phyloP scores from a whole-genome alignment of 1,139 yeast species.

The Sugiyamaella japonica region DNA sequence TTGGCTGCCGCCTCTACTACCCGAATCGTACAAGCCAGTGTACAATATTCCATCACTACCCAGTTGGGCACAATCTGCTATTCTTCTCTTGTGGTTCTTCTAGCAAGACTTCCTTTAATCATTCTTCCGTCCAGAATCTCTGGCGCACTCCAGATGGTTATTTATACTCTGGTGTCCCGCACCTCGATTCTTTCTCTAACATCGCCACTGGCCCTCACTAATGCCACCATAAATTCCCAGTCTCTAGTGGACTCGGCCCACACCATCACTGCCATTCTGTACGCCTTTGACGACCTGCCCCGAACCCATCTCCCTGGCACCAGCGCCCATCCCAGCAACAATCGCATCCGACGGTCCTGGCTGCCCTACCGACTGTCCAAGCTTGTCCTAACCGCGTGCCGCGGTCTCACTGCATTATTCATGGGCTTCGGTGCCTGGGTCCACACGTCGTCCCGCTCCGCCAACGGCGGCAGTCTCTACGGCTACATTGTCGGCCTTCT shows the following conservation, averaged over 20 bases:
- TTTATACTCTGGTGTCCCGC: conserved; percentile 35
- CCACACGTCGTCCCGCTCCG: conserved; percentile 39
- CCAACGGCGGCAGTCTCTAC: conserved; percentile 41
- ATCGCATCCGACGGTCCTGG: conserved; percentile 26
- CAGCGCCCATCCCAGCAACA: not conserved
- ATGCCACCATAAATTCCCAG: conserved; percentile 41
- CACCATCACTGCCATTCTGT: conserved; percentile 31
- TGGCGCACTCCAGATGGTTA: conserved; percentile 31
- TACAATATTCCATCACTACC: conserved; percentile 35
- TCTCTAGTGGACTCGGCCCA: conserved; percentile 39
- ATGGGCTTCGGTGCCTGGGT: conserved; percentile 46
- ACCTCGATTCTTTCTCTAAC: conserved; percentile 38
- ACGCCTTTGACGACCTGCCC: conserved; percentile 18
- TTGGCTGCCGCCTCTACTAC: conserved; percentile 26
- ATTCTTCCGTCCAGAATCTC: conserved; percentile 40
- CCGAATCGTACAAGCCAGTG: conserved; percentile 32
- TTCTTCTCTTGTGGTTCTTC: conserved; percentile 38
- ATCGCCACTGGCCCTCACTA: conserved; percentile 43
- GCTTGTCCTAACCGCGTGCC: conserved; percentile 42
- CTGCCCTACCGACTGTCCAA: conserved; percentile 43
- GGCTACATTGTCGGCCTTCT: conserved; percentile 45
- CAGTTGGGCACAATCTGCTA: conserved; percentile 45
- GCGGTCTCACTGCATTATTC: conserved; percentile 41
- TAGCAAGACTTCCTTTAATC: conserved; percentile 42
- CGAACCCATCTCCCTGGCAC: not conserved